Base-by-base conservation (phyloP, 495 filamentous ascomycete species). In the Durotheca rogersii region DNA sequence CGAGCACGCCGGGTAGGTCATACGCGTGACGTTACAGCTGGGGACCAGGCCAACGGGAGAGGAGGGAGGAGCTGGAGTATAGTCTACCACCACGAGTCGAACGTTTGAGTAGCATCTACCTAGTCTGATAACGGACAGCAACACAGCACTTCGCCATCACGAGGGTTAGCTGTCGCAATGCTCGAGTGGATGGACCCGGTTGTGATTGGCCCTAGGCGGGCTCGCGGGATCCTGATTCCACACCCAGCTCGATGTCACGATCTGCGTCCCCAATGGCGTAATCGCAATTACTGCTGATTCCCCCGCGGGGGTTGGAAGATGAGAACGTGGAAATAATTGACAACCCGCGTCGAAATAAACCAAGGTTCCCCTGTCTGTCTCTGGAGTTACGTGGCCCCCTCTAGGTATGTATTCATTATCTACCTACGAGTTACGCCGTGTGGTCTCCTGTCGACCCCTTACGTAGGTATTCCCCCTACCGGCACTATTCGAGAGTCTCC, bases 201-300 rank as follows among this genome's bases (percentile, higher is more conserved):
- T 33, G 10, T 59, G 44, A 59, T 59, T 59, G 56, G 56, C 12
- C 6, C n/a, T 12, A 21, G 4, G 25, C 3, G 25, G 15, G 41
- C 16, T 23, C 41, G 20, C 34, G 2, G 15, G 17, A 30, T 38
- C 30, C 20, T 30, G 44, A 27, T 44, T 53, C 19, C 34, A 36
- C 33, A 32, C 18, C 23, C 14, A 31, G 35, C 31, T 25, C 49
- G 35, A 66, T 65, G 3, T 67, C 74, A 52, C 83, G 80, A 27
- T 68, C 62, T 9, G 74, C 61, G 56, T 82, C 81, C 15, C 77
- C 80, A 47, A 90, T 82, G 14, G 80, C 63, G 61, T 81, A 92
- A 45, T 90, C 88, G 9, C 76, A 70, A 9, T 65, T 55, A 20
- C 86, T 88, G 7, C 23, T 4, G 4, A 27, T 4, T 27, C 9